A percentile compares a stretch with the other conserved stretches of the same genome.
Conservation (phyloP, 2,329 filamentous ascomycete genomes). For the Pyrenophora teres region DNA sequence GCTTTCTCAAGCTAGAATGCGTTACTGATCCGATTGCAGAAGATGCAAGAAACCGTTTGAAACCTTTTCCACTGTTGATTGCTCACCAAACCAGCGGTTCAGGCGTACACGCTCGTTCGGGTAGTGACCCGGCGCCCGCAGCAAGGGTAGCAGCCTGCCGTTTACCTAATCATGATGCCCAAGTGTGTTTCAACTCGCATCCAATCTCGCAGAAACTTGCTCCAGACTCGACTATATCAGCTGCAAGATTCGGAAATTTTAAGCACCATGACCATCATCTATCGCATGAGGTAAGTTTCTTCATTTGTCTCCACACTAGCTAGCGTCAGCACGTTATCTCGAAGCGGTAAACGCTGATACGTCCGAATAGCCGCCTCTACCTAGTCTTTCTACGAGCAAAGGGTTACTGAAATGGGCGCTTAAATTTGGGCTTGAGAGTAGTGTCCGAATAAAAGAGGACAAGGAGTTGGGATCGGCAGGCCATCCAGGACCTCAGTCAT, state of each 20-base stretch:
- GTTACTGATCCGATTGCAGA: conserved; percentile 32
- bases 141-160: conserved; percentile 29
- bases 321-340: neutral
- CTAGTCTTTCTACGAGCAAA: conserved; percentile 15
- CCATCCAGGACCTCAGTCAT: conserved; percentile 16
- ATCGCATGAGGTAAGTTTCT: conserved; percentile 27
- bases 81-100: conserved; percentile 23
- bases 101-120: conserved; percentile 22
- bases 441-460: conserved; percentile 22
- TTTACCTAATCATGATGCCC: conserved; percentile 28
- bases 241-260: conserved; percentile 25
- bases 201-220: conserved; percentile 33
- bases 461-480: conserved; percentile 16
- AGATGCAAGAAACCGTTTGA: conserved; percentile 16
- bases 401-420: conserved; percentile 32
- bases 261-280: conserved; percentile 25
- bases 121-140: conserved; percentile 25
- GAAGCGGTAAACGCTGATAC: conserved; percentile 12
- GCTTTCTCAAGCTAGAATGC: no score
- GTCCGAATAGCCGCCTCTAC: conserved; percentile 19
- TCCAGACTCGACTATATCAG: conserved; percentile 24
- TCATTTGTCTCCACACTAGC: neutral
- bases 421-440: conserved; percentile 31
- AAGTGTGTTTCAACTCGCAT: conserved; percentile 30
- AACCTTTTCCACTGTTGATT: conserved; percentile 21